Evolutionary conservation across 2,329 filamentous ascomycete genomes (phyloP), one percentile per base, ranked within the genome.

Genomic region (Dichotomopilus funicola): DNA sequence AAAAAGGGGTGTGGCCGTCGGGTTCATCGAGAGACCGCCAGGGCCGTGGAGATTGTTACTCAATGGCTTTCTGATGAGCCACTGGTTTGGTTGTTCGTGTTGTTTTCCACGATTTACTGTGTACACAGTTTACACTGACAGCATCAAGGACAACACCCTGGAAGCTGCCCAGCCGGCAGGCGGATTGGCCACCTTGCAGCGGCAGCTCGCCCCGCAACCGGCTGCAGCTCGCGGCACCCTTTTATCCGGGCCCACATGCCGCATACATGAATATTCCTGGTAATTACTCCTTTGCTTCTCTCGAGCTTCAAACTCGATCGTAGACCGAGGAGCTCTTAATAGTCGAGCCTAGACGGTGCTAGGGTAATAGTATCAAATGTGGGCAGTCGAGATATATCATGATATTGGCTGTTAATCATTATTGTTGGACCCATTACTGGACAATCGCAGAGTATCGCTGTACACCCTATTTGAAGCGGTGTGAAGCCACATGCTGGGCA

Each of bases 101-200:
- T n/a, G n/a, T n/a, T n/a, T n/a, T n/a, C n/a, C n/a, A n/a, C n/a
- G n/a, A n/a, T n/a, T n/a, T n/a, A n/a, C n/a, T n/a, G n/a, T n/a
- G n/a, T n/a, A n/a, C n/a, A n/a, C n/a, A n/a, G n/a, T n/a, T n/a
- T 35, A 52, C 38, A 51, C 12, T 40, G 12, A 4, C 37, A 9
- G 6, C 8, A 44, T 9, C 3, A 19, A 6, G 33, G 11, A 13
- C 10, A 37, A 48, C 34, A 12, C 19, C 19, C 35, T 37, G 37
- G 51, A 45, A 54, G 49, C 46, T 53, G 44, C 42, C 51, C 11
- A 52, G 49, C 46, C 55, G 52, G 45, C 54, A 46, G 33, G 40
- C 12, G 47, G 55, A 60, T 54, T 56, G 56, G 58, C 55, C 55
- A 60, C 53, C 55, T 60, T 51, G 52, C 57, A 50, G 49, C 34